These are phyloP conservation scores for Aspergillus floridensis DNA, from an alignment of 2,329 filamentous ascomycete species.

Conservation along the genomic window DNA sequence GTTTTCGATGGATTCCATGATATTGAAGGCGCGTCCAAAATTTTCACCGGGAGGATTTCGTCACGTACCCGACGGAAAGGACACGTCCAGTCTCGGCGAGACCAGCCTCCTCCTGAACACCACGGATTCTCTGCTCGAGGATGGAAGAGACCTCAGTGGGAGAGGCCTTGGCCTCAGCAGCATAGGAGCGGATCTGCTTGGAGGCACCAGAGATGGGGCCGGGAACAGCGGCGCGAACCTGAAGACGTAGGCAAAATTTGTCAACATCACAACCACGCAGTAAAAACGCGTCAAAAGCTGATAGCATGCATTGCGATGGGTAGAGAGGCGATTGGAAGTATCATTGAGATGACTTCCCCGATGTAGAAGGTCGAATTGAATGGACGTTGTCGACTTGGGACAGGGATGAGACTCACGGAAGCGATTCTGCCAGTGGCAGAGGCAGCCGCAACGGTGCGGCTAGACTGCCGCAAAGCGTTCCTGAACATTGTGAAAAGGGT, in stretches of 20 bases:
- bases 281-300: slow-evolving; percentile 22
- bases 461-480: slow-evolving; percentile 95
- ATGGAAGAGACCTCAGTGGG: slow-evolving; percentile 99
- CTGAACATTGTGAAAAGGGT: slow-evolving; percentile 77
- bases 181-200: slow-evolving; percentile 80
- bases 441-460: slow-evolving; percentile 90
- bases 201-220: slow-evolving; percentile 68
- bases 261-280: slow-evolving; percentile 50
- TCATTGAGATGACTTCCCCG: slow-evolving; percentile 34
- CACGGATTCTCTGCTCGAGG: slow-evolving; percentile 98
- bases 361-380: slow-evolving; percentile 32
- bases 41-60: slow-evolving; percentile 27
- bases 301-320: slow-evolving; percentile 23
- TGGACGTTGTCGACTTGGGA: slow-evolving; percentile 36
- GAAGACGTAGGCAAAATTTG: slow-evolving; percentile 41
- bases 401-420: slow-evolving; percentile 74
- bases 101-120: slow-evolving; percentile 93
- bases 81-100: slow-evolving; percentile 99
- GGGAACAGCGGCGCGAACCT: slow-evolving; percentile 86
- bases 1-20: slow-evolving; percentile 27
- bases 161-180: slow-evolving; percentile 86
- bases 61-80: slow-evolving; percentile 93
- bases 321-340: slow-evolving; percentile 24
- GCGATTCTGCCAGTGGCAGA: slow-evolving; percentile 88
- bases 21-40: slow-evolving; percentile 27